Percentiles rank a stretch among this genome's conserved stretches.
Conservation (phyloP, 1,284 basidiomycete species). For the Kalmanozyma brasiliensis region DNA sequence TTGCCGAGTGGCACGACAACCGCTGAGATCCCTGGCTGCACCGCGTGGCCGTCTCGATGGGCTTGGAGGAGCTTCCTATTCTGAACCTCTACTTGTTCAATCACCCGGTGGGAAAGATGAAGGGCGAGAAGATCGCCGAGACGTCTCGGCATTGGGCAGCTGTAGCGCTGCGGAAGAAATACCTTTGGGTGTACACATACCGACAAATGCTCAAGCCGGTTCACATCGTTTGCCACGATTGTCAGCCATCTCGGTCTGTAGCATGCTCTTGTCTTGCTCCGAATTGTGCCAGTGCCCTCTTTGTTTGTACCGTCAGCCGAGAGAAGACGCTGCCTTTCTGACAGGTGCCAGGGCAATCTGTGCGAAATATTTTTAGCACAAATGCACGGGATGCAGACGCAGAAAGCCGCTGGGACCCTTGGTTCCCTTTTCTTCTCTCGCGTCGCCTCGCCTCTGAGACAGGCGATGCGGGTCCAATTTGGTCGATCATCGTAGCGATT, state of each 20-base stretch:
- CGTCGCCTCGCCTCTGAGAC: constrained; percentile 6
- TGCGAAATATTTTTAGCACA: background rate
- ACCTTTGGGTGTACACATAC: constrained; percentile 28
- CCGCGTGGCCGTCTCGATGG: constrained; percentile 26
- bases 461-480: constrained; percentile 22
- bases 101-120: constrained; percentile 8
- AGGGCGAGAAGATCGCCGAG: constrained; percentile 20
- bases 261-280: no score
- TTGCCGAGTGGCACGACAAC: constrained; percentile 33
- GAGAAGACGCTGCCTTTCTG: no score
- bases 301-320: no score
- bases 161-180: constrained; percentile 16
- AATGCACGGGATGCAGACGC: background rate
- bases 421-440: constrained; percentile 5
- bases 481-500: constrained; percentile 30
- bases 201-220: constrained; percentile 32
- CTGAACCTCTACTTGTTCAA: constrained; percentile 31
- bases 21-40: constrained; percentile 33
- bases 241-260: background rate
- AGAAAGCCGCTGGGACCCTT: constrained; percentile 13
- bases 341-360: background rate
- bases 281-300: no score
- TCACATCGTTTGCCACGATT: constrained; percentile 33
- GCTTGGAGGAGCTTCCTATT: constrained; percentile 27
- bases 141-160: constrained; percentile 11